A percentile compares a stretch with the other conserved stretches of the same genome.
Conservation (phyloP, 805 yeast species). For the Kuraishia capsulata region DNA sequence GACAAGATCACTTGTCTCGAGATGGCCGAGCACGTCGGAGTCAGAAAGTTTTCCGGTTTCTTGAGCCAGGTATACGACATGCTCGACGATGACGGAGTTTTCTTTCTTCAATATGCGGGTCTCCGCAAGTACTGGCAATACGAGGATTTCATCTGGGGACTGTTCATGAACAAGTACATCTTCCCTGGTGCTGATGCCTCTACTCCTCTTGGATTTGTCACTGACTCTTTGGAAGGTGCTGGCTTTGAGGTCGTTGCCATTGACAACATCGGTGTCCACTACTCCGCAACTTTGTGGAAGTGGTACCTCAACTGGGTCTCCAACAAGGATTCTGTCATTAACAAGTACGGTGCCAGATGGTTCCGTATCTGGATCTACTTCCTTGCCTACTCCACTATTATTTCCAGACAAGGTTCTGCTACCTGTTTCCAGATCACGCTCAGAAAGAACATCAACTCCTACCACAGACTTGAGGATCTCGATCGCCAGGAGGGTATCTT, state of each 20-base stretch:
- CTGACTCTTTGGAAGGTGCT: conserved; percentile 65
- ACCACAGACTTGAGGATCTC: conserved; percentile 74
- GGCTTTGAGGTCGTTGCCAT: conserved; percentile 80
- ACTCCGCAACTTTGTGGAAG: conserved; percentile 84
- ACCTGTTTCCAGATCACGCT: conserved; percentile 84
- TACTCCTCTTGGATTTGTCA: conserved; percentile 82
- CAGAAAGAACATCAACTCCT: conserved; percentile 82
- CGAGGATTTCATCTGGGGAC: conserved; percentile 90
- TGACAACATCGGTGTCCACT: conserved; percentile 89
- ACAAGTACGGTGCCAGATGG: conserved; percentile 85
- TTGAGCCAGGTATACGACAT: conserved; percentile 74
- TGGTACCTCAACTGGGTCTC: conserved; percentile 95
- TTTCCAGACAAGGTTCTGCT: conserved; percentile 90
- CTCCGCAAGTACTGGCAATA: conserved; percentile 89
- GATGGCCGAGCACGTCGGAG: conserved; percentile 96
- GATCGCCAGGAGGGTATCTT: conserved; percentile 71
- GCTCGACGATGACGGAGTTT: conserved; percentile 87
- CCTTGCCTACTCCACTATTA: conserved; percentile 72
- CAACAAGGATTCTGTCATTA: conserved; percentile 65
- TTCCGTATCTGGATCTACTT: conserved; percentile 90
- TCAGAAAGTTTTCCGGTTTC: conserved; percentile 70
- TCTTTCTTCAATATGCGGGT: conserved; percentile 85
- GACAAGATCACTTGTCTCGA: conserved; percentile 86
- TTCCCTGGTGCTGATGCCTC: conserved; percentile 98
- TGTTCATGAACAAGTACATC: conserved; percentile 91